Conservation (phyloP, 768 basidiomycete genomes). For the Calocybe cyanea region DNA sequence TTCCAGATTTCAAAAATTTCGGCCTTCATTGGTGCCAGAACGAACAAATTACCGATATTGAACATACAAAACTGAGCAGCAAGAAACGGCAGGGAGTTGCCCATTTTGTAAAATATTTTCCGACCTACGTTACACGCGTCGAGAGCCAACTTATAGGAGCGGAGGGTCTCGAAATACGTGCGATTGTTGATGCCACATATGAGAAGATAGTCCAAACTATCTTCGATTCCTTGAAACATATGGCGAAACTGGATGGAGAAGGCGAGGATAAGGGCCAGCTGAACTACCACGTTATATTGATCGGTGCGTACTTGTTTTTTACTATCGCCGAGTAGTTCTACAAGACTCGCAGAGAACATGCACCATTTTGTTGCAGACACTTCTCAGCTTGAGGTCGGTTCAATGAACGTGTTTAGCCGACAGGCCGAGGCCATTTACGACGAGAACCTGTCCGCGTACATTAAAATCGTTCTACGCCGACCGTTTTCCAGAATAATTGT, state of each 20-base stretch:
- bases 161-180: conserved; percentile 73
- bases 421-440: conserved; percentile 83
- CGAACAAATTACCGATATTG: conserved; percentile 84
- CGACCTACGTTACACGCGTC: conserved; percentile 77
- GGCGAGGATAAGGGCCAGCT: conserved; percentile 95
- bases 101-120: conserved; percentile 91
- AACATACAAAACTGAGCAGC: conserved; percentile 85
- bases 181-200: conserved; percentile 75
- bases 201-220: conserved; percentile 86
- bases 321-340: background rate
- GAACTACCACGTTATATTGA: conserved; percentile 92
- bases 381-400: conserved; percentile 60
- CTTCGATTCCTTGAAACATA: conserved; percentile 91
- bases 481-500: conserved; percentile 88
- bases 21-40: conserved; percentile 40
- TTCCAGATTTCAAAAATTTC: background rate
- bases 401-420: conserved; percentile 59
- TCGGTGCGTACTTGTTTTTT: conserved; percentile 56
- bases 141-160: conserved; percentile 81
- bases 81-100: conserved; percentile 93
- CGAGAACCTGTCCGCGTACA: conserved; percentile 83
- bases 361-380: conserved; percentile 88
- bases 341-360: conserved; percentile 77
- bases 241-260: conserved; percentile 93
- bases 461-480: conserved; percentile 80